Evolutionary conservation across 164 flowering plant genomes (phyloP).

Genomic region (Cinnamomum chago): DNA sequence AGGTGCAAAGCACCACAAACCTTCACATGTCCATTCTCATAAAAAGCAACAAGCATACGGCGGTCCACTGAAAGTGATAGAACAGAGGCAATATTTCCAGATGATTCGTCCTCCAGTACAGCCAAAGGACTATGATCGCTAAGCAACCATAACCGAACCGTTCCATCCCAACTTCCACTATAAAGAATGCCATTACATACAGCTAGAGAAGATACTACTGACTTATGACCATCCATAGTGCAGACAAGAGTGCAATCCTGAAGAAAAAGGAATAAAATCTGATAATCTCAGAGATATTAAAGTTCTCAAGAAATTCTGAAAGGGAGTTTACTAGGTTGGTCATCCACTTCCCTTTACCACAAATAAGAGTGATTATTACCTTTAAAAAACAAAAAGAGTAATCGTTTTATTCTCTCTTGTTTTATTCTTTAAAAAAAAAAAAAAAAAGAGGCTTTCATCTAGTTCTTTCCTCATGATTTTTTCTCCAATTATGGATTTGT

Average conservation of each 20-base stretch:
- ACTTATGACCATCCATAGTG: constrained; percentile 82
- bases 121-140: constrained; percentile 74
- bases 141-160: constrained; percentile 79
- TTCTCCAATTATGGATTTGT: no score
- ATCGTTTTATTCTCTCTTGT: no score
- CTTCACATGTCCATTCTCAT: constrained; percentile 78
- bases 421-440: no score
- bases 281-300: not conserved
- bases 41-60: constrained; percentile 49
- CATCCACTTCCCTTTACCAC: no score
- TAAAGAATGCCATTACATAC: constrained; percentile 70
- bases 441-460: no score
- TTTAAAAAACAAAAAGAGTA: no score
- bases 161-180: constrained; percentile 99
- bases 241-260: constrained; percentile 70
- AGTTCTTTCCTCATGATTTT: no score
- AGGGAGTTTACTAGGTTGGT: no score
- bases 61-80: constrained; percentile 50
- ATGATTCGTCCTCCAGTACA: constrained; percentile 61
- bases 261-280: constrained; percentile 5
- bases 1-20: constrained; percentile 24
- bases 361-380: no score
- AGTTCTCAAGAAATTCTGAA: not conserved
- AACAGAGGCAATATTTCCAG: constrained; percentile 49
- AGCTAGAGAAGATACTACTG: constrained; percentile 68